A percentile compares a stretch with the other conserved stretches of the same genome.
These are phyloP conservation scores for Schizophyllum commune DNA, from an alignment of 1,284 basidiomycete species.

Conservation along the genomic window DNA sequence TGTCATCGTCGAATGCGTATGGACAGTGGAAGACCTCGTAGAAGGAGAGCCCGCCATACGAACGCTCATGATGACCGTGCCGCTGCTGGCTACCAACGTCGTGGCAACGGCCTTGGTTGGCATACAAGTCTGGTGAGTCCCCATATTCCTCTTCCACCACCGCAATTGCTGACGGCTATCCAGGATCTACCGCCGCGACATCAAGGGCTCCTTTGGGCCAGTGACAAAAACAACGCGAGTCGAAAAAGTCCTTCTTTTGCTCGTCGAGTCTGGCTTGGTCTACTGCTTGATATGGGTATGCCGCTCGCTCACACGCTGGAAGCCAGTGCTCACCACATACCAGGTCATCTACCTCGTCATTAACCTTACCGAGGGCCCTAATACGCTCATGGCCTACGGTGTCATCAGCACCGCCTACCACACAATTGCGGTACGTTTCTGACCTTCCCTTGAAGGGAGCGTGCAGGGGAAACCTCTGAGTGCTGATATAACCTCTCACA, in stretches of 20 bases:
- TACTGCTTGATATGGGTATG: not conserved
- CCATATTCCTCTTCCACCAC: not conserved
- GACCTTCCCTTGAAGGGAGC: not conserved
- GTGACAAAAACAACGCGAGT: not conserved
- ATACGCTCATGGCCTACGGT: not conserved
- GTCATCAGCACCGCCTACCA: not conserved
- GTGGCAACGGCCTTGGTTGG: not conserved
- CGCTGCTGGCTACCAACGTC: not conserved
- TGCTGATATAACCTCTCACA: no score
- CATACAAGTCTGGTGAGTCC: not conserved
- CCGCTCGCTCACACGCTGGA: no score
- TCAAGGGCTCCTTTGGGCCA: not conserved
- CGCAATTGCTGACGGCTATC: not conserved
- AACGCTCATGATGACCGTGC: not conserved
- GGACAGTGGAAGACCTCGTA: not conserved
- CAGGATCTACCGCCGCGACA: not conserved
- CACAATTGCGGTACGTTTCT: not conserved
- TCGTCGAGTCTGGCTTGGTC: not conserved
- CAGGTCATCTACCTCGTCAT: not conserved
- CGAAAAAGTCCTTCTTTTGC: not conserved
- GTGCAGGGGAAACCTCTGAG: not conserved
- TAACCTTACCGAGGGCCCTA: not conserved
- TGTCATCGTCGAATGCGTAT: not conserved
- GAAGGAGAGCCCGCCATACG: not conserved
- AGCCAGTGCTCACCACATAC: no score